Evolutionary conservation across 495 filamentous ascomycete genomes (phyloP), one percentile per base, ranked within the genome.

Genomic region (Aspergillus cavernicola): DNA sequence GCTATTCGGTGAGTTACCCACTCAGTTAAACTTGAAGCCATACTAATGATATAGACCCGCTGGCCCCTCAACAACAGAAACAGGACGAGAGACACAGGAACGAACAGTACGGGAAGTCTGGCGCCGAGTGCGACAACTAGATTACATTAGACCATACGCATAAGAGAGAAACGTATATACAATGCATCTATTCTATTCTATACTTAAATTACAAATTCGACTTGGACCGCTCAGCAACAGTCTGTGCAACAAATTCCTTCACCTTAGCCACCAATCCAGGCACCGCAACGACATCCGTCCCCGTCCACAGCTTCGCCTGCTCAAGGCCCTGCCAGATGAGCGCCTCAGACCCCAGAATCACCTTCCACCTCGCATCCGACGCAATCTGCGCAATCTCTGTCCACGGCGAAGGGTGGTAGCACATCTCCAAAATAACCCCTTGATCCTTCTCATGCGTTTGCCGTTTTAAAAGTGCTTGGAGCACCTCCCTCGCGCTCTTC

Each of bases 251-350:
- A 12, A 72, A 56, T 24, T 76, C 68, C 62, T 83, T 78, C 2
- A 83, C 75, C 47, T 74, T 56, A 36, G 76, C 62, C 23, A 82
- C 73, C 41, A 74, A 45, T 1, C 64, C 71, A 6, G 83, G 82
- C 36, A 84, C 71, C 24, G 77, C 73, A 41, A 78, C 66, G 15
- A 80, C 64, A 36, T 78, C 70, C 49, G 69, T 66, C 3, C 78
- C 76, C 26, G 80, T 85, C 85, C 85, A 89, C 19, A 83, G 76
- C 52, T 74, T 76, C 41, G 82, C 78, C 70, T 89, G 85, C 60
- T 88, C 85, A 48, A 89, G 68, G 7, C 86, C 86, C 67, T 90
- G 87, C 76, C 82, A 88, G 63, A 88, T 84, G 70, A 90, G 67
- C 1, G 85, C 83, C 68, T 89, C 86, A 0, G 82, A 85, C 0